These are phyloP conservation scores for Colletotrichum plurivorum DNA, from an alignment of 2,329 filamentous ascomycete genomes.

Conservation along the genomic window DNA sequence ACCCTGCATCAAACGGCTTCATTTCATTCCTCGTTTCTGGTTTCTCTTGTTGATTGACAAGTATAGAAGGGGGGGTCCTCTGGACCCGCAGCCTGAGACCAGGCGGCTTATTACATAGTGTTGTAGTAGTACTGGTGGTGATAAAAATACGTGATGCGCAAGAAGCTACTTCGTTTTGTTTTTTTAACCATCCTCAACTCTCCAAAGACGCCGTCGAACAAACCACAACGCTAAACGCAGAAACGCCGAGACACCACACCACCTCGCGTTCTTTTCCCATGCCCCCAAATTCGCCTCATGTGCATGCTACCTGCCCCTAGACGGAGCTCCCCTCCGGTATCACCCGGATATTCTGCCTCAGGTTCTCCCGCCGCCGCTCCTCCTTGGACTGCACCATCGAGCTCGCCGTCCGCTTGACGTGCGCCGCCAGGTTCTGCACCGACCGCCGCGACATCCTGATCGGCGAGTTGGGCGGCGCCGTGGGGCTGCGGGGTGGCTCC, in stretches of 20 bases:
- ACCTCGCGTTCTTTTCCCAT: background rate
- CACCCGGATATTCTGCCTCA: constrained; percentile 55
- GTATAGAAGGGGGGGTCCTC: too few species aligned
- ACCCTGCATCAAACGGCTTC: constrained; percentile 13
- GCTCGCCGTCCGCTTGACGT: constrained; percentile 38
- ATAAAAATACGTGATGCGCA: too few species aligned
- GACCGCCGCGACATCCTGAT: constrained; percentile 22
- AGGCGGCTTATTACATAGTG: too few species aligned
- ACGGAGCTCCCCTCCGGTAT: constrained; percentile 44
- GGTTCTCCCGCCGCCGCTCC: constrained; percentile 52
- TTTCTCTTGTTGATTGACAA: too few species aligned
- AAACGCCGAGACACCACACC: constrained; percentile 25
- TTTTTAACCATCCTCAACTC: constrained; percentile 9
- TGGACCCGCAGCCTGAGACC: too few species aligned
- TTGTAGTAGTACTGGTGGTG: too few species aligned
- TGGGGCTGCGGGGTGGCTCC: too few species aligned
- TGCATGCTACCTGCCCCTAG: background rate
- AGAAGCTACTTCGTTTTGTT: background rate
- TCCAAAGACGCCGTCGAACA: constrained; percentile 1
- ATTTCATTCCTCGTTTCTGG: background rate
- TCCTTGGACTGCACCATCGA: constrained; percentile 41
- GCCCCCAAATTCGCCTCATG: background rate
- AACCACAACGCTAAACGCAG: constrained; percentile 27
- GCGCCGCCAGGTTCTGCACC: constrained; percentile 38
- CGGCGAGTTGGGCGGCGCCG: background rate